Evolutionary conservation across 176 grass and related monocot species (phyloP), one percentile per base, ranked within the genome.

Genomic region (Typha latifolia): DNA sequence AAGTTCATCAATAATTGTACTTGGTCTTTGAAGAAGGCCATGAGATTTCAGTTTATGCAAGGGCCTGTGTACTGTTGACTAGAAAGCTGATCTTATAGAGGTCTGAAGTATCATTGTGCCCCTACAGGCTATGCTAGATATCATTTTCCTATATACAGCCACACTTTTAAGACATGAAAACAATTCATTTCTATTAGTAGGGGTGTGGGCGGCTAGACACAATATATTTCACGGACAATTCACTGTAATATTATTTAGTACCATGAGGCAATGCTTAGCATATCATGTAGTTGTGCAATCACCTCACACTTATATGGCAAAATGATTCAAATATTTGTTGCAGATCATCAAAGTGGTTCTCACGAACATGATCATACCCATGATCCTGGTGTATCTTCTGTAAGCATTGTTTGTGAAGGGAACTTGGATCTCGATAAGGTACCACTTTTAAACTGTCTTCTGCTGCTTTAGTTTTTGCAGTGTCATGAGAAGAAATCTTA

Each of bases 341-440:
- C 64, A 97, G 94, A 89, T 59, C 89, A 96, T 79, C 92, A 91
- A 57, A n/a, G 18, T 76, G 32, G 32, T 68, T 69, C 74, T 15
- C 74, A 85, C 69, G 83, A 61, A 16, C 89, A 97, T 74, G 89
- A 97, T 82, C 94, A 97, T 80, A 92, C 72, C 34, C 94, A 97
- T 71, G 94, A 97, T 74, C 94, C 89, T 51, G 89, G 94, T 32
- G 85, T 97, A 74, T 97, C 89, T 82, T 97, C 94, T 23, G 94
- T 97, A 50, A 97, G 94, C 81, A 90, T 97, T 48, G 94, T 97
- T 64, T 97, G 94, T 32, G 94, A 97, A 87, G 93, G 93, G 63
- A 83, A 80, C 82, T 79, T 97, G 80, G 81, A 97, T 85, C 89
- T 97, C 72, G 80, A 97, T 62, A 97, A 97, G 93, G 93, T 82